Percentiles rank a stretch among this genome's conserved stretches.
Conservation (phyloP, 2,329 filamentous ascomycete genomes). For the Beauveria medogensis region DNA sequence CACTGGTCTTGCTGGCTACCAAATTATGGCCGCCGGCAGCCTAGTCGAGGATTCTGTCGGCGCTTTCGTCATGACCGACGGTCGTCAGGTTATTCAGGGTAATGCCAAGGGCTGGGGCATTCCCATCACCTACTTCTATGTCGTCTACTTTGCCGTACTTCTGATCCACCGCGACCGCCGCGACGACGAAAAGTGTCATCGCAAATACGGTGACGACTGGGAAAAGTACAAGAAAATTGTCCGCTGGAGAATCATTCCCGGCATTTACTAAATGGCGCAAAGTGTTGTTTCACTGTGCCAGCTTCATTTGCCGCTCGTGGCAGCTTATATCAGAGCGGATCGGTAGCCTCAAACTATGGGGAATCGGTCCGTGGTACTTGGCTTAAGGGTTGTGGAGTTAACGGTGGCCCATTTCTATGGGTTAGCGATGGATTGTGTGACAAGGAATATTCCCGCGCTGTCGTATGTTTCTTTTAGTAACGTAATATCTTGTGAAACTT, state of each 20-base stretch:
- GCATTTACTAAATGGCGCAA: slow-evolving; percentile 56
- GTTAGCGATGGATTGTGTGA: background rate
- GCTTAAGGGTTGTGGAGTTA: background rate
- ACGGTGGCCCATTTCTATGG: background rate
- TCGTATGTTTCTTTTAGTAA: background rate
- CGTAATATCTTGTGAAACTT: background rate
- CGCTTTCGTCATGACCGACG: slow-evolving; percentile 49
- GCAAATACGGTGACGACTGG: slow-evolving; percentile 93
- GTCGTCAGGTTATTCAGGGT: slow-evolving; percentile 60
- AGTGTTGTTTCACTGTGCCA: background rate
- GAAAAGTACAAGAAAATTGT: slow-evolving; percentile 79
- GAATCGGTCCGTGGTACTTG: background rate
- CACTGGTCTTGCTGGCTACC: slow-evolving; percentile 75
- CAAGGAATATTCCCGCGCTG: background rate
- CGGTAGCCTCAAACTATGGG: background rate
- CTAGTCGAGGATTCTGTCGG: slow-evolving; percentile 42
- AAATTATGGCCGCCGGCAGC: slow-evolving; percentile 52
- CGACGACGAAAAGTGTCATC: slow-evolving; percentile 83
- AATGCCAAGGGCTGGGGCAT: slow-evolving; percentile 76
- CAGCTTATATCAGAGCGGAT: background rate
- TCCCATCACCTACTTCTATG: slow-evolving; percentile 88
- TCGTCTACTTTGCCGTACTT: slow-evolving; percentile 82
- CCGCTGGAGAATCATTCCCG: slow-evolving; percentile 73
- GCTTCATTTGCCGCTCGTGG: background rate
- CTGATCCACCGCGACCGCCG: slow-evolving; percentile 78